Conservation (phyloP, 176 grass and related monocot genomes). For the Raddia guianensis region DNA sequence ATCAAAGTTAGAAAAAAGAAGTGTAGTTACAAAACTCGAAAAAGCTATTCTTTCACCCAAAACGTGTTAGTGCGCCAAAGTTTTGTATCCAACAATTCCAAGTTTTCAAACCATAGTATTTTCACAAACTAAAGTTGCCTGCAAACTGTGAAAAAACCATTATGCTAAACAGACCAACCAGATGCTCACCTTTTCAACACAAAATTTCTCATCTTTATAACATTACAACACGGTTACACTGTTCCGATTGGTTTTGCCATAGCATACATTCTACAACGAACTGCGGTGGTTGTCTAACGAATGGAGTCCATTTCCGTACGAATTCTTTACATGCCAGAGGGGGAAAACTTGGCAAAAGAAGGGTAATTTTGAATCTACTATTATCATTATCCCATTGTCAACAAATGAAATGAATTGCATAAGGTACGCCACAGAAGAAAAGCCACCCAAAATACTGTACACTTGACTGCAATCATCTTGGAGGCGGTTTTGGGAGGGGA, state of each 20-base stretch:
- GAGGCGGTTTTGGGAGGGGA: constrained; percentile 36
- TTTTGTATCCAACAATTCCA: too few species aligned
- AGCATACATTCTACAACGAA: constrained; percentile 10
- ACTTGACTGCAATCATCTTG: constrained; percentile 36
- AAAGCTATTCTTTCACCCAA: too few species aligned
- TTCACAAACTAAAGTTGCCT: too few species aligned
- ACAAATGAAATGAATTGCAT: constrained; percentile 57
- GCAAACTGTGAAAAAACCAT: too few species aligned
- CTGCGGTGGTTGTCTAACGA: neutral
- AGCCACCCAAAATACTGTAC: constrained; percentile 20
- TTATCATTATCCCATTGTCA: constrained; percentile 38
- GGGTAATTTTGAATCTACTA: constrained; percentile 36
- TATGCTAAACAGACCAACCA: too few species aligned
- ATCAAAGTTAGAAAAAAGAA: too few species aligned
- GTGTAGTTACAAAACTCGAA: too few species aligned
- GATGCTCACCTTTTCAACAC: neutral
- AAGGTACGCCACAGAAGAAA: neutral
- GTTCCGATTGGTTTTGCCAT: neutral
- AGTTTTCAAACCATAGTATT: too few species aligned
- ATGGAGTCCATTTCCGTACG: constrained; percentile 37
- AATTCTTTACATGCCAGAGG: constrained; percentile 28
- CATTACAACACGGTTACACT: neutral
- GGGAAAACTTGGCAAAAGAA: neutral
- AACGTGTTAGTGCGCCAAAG: too few species aligned
- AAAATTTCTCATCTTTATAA: constrained; percentile 16